Conservation (phyloP, 2,329 filamentous ascomycete species). For the Metarhizium album region DNA sequence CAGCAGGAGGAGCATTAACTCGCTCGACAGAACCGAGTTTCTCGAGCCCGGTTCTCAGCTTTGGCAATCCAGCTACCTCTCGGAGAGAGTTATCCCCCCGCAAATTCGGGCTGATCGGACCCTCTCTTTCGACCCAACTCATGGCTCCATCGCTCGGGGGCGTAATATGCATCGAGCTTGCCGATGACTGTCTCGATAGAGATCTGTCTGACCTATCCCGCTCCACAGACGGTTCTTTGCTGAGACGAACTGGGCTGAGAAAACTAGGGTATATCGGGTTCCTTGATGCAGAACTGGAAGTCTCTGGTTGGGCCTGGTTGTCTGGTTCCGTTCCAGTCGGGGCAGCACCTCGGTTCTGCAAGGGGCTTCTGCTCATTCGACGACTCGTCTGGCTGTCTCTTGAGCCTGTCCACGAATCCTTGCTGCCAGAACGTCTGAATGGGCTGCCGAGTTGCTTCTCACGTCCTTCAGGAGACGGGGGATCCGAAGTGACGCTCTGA, state of each 20-base stretch:
- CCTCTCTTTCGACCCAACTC: conserved; percentile 32
- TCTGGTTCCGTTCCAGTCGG: conserved; percentile 7
- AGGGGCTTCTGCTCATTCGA: conserved; percentile 20
- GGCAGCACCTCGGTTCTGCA: conserved; percentile 11
- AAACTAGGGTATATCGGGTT: conserved; percentile 21
- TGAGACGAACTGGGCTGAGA: conserved; percentile 21
- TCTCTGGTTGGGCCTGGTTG: conserved; percentile 16
- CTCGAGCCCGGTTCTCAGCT: conserved; percentile 1
- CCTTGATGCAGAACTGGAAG: conserved; percentile 16
- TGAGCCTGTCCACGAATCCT: conserved; percentile 21
- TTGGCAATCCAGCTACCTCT: conserved; percentile 14
- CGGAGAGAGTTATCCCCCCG: conserved; percentile 24
- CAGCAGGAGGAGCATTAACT: conserved; percentile 4
- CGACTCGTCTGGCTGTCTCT: conserved; percentile 16
- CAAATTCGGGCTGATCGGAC: conserved; percentile 24
- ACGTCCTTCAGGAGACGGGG: conserved; percentile 42
- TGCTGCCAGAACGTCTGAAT: conserved; percentile 33
- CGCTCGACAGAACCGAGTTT: conserved; percentile 6
- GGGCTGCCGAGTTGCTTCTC: conserved; percentile 44
- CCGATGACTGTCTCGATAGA: conserved; percentile 16
- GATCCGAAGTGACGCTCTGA: conserved; percentile 48
- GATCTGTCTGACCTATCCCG: conserved; percentile 2
- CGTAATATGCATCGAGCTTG: conserved; percentile 23
- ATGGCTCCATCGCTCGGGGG: conserved; percentile 26
- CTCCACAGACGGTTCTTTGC: conserved; percentile 9